phyloP scores from a whole-genome alignment of 768 basidiomycete species.

The Naganishia vaughanmartiniae region DNA sequence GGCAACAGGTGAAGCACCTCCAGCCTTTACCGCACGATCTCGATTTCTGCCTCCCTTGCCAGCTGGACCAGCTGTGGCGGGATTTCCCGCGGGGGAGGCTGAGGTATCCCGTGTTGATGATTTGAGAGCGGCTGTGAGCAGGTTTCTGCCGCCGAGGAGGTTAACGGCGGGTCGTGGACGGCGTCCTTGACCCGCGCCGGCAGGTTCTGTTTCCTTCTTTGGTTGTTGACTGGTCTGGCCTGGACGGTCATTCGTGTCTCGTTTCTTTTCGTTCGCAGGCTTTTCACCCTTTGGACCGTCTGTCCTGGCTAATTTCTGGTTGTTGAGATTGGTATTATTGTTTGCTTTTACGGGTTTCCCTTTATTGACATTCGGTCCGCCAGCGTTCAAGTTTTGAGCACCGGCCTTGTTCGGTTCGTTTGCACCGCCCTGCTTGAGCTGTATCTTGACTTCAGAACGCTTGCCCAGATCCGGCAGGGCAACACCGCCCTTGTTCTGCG shows the following conservation, averaged over 20 bases:
- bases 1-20: no score
- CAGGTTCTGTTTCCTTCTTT: not conserved
- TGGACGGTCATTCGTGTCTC: not conserved
- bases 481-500: constrained; percentile 2
- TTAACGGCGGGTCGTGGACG: not conserved
- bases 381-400: not conserved
- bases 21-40: not conserved
- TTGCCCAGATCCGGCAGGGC: constrained; percentile 2
- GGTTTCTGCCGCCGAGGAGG: not conserved
- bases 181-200: not conserved
- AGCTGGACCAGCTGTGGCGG: not conserved
- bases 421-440: not conserved
- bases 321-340: not conserved
- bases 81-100: not conserved
- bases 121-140: constrained; percentile 7
- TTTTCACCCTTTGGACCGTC: not conserved
- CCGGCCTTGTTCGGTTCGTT: not conserved
- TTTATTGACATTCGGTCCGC: not conserved
- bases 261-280: not conserved
- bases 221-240: not conserved
- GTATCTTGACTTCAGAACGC: constrained; percentile 1
- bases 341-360: not conserved
- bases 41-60: not conserved
- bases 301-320: not conserved
- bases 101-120: constrained; percentile 7